Conservation (phyloP, 2,329 filamentous ascomycete species). For the Neurospora crassa region DNA sequence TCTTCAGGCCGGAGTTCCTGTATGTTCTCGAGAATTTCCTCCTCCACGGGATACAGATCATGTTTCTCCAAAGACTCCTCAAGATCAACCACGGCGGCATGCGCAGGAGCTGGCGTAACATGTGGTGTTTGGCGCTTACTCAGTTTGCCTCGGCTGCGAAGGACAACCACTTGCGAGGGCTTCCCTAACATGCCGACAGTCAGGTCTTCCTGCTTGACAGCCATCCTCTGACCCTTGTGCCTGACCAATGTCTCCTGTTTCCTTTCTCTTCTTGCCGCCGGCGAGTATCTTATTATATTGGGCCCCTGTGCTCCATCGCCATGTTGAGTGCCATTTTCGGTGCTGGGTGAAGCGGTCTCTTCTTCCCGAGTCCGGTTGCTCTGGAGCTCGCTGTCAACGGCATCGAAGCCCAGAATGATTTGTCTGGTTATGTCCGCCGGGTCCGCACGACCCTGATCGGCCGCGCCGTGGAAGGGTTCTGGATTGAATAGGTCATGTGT, state of each 20-base stretch:
- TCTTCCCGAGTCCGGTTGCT: not conserved
- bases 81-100: conserved; percentile 20
- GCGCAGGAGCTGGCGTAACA: conserved; percentile 1
- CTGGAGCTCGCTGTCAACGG: not conserved
- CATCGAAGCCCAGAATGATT: not conserved
- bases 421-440: not conserved
- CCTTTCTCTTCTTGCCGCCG: not conserved
- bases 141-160: conserved; percentile 27
- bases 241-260: not conserved
- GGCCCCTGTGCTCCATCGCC: not conserved
- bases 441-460: not conserved
- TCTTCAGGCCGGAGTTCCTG: conserved; percentile 36
- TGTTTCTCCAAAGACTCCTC: conserved; percentile 23
- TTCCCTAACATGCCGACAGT: conserved; percentile 27
- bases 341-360: not conserved
- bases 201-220: conserved; percentile 16
- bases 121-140: conserved; percentile 1
- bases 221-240: conserved; percentile 4
- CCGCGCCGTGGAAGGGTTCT: not conserved
- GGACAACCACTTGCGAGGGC: conserved; percentile 36
- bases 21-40: conserved; percentile 36
- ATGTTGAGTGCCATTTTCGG: not conserved
- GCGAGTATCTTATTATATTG: not conserved
- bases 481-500: not conserved
- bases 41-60: conserved; percentile 16